A percentile compares a stretch with the other conserved stretches of the same genome.
Conservation (phyloP, 2,329 filamentous ascomycete species). For the Cytospora schulzeri region DNA sequence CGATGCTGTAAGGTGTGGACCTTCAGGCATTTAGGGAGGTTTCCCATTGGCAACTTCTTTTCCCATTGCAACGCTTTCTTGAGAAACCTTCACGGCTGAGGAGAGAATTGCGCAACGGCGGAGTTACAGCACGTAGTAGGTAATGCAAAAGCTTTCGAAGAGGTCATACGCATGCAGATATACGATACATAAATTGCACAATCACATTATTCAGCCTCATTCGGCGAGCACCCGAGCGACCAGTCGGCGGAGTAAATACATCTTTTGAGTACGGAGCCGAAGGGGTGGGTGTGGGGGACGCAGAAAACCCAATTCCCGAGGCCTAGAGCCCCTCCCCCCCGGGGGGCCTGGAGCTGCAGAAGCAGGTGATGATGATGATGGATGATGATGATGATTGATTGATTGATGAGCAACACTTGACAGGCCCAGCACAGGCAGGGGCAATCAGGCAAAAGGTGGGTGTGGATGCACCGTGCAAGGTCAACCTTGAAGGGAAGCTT, state of each 20-base stretch:
- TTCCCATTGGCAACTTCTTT: neutral
- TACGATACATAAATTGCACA: neutral
- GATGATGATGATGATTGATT: neutral
- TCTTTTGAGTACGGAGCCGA: neutral
- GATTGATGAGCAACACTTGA: neutral
- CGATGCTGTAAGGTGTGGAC: too few relatives aligned
- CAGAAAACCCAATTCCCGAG: neutral
- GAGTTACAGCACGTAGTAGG: neutral
- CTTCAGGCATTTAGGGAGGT: too few relatives aligned
- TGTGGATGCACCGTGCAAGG: neutral
- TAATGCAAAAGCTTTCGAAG: neutral
- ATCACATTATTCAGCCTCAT: conserved; percentile 11
- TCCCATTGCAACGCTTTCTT: neutral
- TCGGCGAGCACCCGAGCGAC: conserved; percentile 2
- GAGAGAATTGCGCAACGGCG: neutral
- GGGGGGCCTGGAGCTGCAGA: neutral
- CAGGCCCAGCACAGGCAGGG: neutral
- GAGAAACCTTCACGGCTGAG: neutral
- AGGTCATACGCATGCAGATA: neutral
- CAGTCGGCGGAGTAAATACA: neutral
- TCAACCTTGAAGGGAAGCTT: neutral
- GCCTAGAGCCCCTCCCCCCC: neutral
- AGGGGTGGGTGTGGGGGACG: neutral
- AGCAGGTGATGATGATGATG: too few relatives aligned
- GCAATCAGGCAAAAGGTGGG: neutral